Evolutionary conservation across 2,329 filamentous ascomycete genomes (phyloP), one percentile per base, ranked within the genome.

Genomic region (Aspergillus pseudotamarii): DNA sequence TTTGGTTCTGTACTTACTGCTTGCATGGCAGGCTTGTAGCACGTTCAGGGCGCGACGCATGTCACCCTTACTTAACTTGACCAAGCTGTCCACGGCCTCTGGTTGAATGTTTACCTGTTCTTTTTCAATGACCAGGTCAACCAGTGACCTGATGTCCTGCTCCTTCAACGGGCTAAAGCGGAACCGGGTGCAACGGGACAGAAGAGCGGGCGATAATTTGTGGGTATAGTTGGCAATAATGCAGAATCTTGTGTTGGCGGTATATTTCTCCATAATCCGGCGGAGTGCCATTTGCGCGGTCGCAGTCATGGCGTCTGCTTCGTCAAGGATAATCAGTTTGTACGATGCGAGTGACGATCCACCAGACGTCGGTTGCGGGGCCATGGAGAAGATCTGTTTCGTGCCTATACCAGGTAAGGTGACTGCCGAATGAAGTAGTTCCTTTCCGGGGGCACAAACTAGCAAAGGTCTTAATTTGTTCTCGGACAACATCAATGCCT

Each of bases 281-380:
- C 95, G 88, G 60, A 99, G 83, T 0, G 95, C 95, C 94, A 99
- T 99, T 80, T 99, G 95, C 6, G 95, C 95, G 0, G 94, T 96
- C 59, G 92, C 91, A n/a, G 95, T 99, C 95, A 99, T 99, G 59
- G 95, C 95, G 77, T 99, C 95, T n/a, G 95, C 95, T 82, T 99
- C 95, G 78, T 99, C 95, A 5, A 99, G 87, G 60, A 99, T 92
- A 75, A 99, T 98, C 70, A 99, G 88, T 82, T 99, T 99, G 84
- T 91, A 99, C 4, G 87, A 87, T 0, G 91, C 92, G 30, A 94
- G 80, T 6, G 80, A 80, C 6, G 81, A 79, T 14, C 78, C 76
- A 23, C 62, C 63, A 36, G 85, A 80, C 48, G 78, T 74, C 23
- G 72, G 63, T 50, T 77, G 80, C 2, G 85, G 81, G 9, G 83